phyloP scores from a whole-genome alignment of 2,329 filamentous ascomycete species.

The Orbilia javanica region DNA sequence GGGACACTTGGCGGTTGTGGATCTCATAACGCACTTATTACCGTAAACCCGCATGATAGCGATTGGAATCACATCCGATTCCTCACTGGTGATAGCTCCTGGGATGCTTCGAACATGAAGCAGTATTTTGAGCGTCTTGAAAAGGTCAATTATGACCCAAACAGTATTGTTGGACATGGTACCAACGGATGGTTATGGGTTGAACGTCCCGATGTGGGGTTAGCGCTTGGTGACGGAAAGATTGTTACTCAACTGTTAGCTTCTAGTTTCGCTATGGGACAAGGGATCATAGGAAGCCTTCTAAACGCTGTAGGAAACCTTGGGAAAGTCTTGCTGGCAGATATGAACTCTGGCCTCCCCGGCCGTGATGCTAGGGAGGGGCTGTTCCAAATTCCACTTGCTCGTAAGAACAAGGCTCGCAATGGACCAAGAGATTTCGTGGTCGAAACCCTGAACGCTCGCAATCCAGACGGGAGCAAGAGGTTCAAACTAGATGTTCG shows the following conservation, averaged over 20 bases:
- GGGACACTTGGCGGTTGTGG: slow-evolving; percentile 69
- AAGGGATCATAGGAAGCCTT: slow-evolving; percentile 52
- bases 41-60: slow-evolving; percentile 65
- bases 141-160: slow-evolving; percentile 66
- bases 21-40: slow-evolving; percentile 59
- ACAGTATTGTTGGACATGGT: slow-evolving; percentile 66
- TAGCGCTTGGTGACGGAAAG: slow-evolving; percentile 57
- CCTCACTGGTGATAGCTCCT: slow-evolving; percentile 67
- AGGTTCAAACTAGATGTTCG: slow-evolving; percentile 48
- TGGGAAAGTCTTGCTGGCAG: slow-evolving; percentile 60
- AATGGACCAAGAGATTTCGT: slow-evolving; percentile 61
- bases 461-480: slow-evolving; percentile 58
- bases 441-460: slow-evolving; percentile 62
- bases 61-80: slow-evolving; percentile 67
- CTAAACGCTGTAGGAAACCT: slow-evolving; percentile 60
- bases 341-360: slow-evolving; percentile 61
- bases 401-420: slow-evolving; percentile 56
- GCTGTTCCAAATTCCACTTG: slow-evolving; percentile 61
- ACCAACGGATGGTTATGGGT: slow-evolving; percentile 66
- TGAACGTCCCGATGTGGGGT: slow-evolving; percentile 20
- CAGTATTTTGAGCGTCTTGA: slow-evolving; percentile 67
- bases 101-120: slow-evolving; percentile 66
- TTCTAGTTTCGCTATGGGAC: slow-evolving; percentile 62
- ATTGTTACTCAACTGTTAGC: slow-evolving; percentile 61
- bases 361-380: slow-evolving; percentile 57